Evolutionary conservation across 2,329 filamentous ascomycete genomes (phyloP).

Genomic region (Stagonosporopsis chrysanthemi): DNA sequence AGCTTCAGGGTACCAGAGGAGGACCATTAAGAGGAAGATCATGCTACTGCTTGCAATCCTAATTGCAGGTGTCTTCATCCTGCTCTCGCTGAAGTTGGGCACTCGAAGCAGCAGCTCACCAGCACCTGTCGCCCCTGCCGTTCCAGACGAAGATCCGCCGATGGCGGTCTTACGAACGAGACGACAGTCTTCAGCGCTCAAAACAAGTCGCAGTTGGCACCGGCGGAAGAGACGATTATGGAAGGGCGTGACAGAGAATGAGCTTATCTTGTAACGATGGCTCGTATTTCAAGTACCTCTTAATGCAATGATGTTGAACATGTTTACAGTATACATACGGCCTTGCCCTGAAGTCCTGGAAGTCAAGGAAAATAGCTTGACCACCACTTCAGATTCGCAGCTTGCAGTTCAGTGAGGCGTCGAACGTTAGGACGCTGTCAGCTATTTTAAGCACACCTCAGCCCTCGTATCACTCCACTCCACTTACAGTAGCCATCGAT

Average conservation of each 20-base stretch:
- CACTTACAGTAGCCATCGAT: neutral
- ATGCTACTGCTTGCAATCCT: slow-evolving; percentile 87
- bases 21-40: slow-evolving; percentile 88
- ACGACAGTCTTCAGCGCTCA: slow-evolving; percentile 25
- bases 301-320: slow-evolving; percentile 16
- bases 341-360: neutral
- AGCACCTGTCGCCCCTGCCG: slow-evolving; percentile 24
- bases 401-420: neutral
- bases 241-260: slow-evolving; percentile 27
- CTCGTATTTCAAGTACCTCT: slow-evolving; percentile 18
- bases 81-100: slow-evolving; percentile 81
- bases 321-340: neutral
- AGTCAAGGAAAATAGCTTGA: neutral
- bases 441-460: slow-evolving; percentile 13
- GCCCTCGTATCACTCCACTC: slow-evolving; percentile 9
- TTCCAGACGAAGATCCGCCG: slow-evolving; percentile 32
- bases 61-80: slow-evolving; percentile 85
- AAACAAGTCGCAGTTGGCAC: slow-evolving; percentile 43
- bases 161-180: slow-evolving; percentile 23
- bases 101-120: slow-evolving; percentile 44
- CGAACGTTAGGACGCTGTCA: neutral
- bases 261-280: slow-evolving; percentile 12
- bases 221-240: slow-evolving; percentile 47
- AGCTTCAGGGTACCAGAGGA: slow-evolving; percentile 86
- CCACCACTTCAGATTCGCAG: neutral